A percentile compares a stretch with the other conserved stretches of the same genome.
Conservation (phyloP, 1,139 yeast genomes). For the Zygoascus hellenicus region DNA sequence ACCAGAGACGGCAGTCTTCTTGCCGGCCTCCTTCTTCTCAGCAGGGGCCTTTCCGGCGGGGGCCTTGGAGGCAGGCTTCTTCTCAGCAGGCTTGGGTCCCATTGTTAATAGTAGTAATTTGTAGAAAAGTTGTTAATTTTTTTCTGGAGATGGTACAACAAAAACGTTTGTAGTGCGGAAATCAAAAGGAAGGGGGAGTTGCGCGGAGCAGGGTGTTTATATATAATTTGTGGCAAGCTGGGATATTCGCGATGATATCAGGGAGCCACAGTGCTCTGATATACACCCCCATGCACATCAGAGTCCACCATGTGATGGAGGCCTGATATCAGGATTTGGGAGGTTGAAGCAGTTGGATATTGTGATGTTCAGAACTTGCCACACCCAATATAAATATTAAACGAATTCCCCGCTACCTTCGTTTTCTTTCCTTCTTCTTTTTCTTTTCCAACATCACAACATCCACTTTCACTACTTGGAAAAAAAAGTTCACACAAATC, state of each 20-base stretch:
- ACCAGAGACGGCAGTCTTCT: conserved; percentile 77
- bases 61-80: conserved; percentile 57
- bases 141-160: conserved; percentile 28
- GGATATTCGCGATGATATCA: conserved; percentile 6
- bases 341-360: neutral
- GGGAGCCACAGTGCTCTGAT: conserved; percentile 12
- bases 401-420: conserved; percentile 11
- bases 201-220: conserved; percentile 14
- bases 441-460: conserved; percentile 20
- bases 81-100: conserved; percentile 94
- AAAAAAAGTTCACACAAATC: conserved; percentile 23
- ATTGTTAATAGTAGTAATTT: conserved; percentile 39
- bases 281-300: conserved; percentile 16
- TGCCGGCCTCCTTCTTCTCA: conserved; percentile 93
- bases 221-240: conserved; percentile 10
- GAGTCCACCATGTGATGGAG: conserved; percentile 7
- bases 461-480: conserved; percentile 20
- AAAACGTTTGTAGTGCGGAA: conserved; percentile 21
- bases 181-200: conserved; percentile 15
- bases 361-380: conserved; percentile 8
- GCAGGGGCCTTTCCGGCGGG: conserved; percentile 96
- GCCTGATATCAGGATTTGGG: conserved; percentile 2
- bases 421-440: conserved; percentile 11
- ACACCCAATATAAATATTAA: conserved; percentile 13
- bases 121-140: conserved; percentile 22